Conservation (phyloP, 2,329 filamentous ascomycete species). For the Arthrobotrys sphaeroides region DNA sequence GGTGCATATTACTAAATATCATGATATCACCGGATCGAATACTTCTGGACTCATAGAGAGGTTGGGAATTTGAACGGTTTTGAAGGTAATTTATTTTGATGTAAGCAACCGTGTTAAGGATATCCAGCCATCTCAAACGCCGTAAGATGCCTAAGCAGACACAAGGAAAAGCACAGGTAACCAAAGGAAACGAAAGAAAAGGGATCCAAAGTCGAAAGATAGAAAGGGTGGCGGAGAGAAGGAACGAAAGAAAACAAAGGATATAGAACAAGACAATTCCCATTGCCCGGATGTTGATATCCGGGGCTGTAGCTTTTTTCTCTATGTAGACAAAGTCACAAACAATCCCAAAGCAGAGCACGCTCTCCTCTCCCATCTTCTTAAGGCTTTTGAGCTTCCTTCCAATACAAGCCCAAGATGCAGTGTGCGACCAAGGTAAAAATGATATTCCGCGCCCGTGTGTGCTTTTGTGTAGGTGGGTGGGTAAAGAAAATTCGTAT, state of each 20-base stretch:
- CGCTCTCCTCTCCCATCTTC: neutral
- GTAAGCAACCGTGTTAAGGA: neutral
- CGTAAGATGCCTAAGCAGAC: neutral
- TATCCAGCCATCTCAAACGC: neutral
- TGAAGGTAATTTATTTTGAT: no score
- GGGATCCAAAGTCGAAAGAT: neutral
- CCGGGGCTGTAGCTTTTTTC: neutral
- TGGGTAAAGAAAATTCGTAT: constrained; percentile 47
- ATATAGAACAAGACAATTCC: no score
- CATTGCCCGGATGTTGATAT: neutral
- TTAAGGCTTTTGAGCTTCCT: neutral
- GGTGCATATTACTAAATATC: no score
- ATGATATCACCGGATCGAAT: no score
- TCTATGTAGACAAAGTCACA: neutral
- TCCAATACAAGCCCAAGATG: neutral
- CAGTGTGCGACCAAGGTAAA: neutral
- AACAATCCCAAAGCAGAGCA: neutral
- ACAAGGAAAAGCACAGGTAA: neutral
- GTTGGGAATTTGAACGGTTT: no score
- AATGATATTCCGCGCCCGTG: neutral
- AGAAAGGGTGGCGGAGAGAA: neutral
- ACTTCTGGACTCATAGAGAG: no score
- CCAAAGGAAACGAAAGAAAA: neutral
- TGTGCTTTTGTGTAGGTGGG: neutral
- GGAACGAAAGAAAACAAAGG: no score